phyloP scores from a whole-genome alignment of 1,284 basidiomycete species.

The Amylostereum chailletii region DNA sequence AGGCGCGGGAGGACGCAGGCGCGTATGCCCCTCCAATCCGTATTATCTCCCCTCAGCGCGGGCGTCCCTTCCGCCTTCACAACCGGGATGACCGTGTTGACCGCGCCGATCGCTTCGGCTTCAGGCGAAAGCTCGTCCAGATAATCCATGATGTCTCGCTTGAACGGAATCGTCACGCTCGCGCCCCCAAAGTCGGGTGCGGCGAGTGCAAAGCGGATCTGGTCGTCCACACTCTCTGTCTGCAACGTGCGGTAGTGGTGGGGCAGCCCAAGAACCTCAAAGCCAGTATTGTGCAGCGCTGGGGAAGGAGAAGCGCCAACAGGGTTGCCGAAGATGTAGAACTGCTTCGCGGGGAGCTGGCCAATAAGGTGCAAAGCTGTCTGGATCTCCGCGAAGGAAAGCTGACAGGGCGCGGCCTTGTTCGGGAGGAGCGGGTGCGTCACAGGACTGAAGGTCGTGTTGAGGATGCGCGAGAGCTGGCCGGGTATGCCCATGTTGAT shows the following conservation, averaged over 20 bases:
- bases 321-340: constrained; percentile 86
- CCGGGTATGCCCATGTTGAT: constrained; percentile 92
- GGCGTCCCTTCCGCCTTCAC: constrained; percentile 33
- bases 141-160: constrained; percentile 77
- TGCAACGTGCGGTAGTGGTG: constrained; percentile 77
- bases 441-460: constrained; percentile 81
- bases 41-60: constrained; percentile 80
- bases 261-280: constrained; percentile 75
- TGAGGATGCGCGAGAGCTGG: constrained; percentile 86
- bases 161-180: constrained; percentile 92
- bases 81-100: constrained; percentile 81
- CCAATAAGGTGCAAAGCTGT: constrained; percentile 77
- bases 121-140: constrained; percentile 73
- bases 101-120: constrained; percentile 80
- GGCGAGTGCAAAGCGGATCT: constrained; percentile 55
- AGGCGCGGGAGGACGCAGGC: constrained; percentile 41
- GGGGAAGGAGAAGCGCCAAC: constrained; percentile 91
- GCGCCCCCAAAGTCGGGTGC: constrained; percentile 86
- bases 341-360: constrained; percentile 60
- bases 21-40: constrained; percentile 85
- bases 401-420: constrained; percentile 88
- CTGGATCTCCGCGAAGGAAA: constrained; percentile 84
- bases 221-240: constrained; percentile 57
- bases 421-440: constrained; percentile 81
- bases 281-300: constrained; percentile 87